A percentile compares a stretch with the other conserved stretches of the same genome.
These are phyloP conservation scores for Remersonia thermophila DNA, from an alignment of 2,329 filamentous ascomycete species.

Conservation along the genomic window DNA sequence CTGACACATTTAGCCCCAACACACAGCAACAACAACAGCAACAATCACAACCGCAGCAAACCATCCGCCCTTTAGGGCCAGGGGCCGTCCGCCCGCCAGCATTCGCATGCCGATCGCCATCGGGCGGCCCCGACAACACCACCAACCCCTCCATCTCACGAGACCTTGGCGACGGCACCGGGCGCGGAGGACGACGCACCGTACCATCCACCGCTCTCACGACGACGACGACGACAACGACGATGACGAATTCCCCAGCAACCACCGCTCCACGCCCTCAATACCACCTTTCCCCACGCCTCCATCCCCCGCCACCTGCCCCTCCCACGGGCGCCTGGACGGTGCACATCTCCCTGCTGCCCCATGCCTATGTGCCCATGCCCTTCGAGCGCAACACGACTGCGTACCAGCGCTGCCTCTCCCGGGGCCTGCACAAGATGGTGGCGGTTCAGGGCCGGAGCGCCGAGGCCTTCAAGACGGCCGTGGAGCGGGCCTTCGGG, in stretches of 20 bases:
- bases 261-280: conserved; percentile 16
- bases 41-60: conserved; percentile 1
- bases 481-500: conserved; percentile 38
- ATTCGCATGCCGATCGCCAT: conserved; percentile 12
- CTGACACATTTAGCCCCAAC: conserved; percentile 14
- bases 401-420: conserved; percentile 49
- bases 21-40: conserved; percentile 3
- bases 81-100: conserved; percentile 13
- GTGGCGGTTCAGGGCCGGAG: conserved; percentile 39
- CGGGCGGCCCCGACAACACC: conserved; percentile 11
- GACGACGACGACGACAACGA: neutral
- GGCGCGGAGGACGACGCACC: conserved; percentile 4
- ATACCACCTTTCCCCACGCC: conserved; percentile 7
- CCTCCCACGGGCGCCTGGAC: conserved; percentile 36
- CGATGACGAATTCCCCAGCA: neutral
- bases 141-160: conserved; percentile 9
- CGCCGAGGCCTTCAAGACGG: conserved; percentile 35
- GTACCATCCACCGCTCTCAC: neutral
- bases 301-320: conserved; percentile 9
- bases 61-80: conserved; percentile 13
- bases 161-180: conserved; percentile 10
- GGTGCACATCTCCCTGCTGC: conserved; percentile 47
- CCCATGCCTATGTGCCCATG: conserved; percentile 40
- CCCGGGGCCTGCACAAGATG: conserved; percentile 46
- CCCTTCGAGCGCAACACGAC: conserved; percentile 50